A percentile compares a stretch with the other conserved stretches of the same genome.
phyloP scores from a whole-genome alignment of 1,284 basidiomycete species.

The Rhodotorula sp. region DNA sequence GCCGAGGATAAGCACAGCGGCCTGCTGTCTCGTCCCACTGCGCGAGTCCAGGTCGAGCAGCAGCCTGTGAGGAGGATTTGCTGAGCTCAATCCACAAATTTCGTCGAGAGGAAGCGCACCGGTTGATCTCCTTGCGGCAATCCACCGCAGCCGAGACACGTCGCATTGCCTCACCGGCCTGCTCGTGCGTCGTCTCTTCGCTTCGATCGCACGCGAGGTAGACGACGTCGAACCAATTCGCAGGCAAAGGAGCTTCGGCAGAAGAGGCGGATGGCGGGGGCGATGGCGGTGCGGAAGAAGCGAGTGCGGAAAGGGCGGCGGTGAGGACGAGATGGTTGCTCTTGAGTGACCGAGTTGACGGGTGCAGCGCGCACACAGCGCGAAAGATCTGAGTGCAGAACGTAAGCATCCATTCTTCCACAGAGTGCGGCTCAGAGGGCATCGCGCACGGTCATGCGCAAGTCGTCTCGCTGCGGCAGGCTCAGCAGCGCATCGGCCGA shows the following conservation, averaged over 20 bases:
- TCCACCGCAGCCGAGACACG: conserved; percentile 67
- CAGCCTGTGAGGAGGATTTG: neutral
- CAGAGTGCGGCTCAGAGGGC: neutral
- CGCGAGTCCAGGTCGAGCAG: conserved; percentile 24
- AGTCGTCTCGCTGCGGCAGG: neutral
- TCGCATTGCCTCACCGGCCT: conserved; percentile 66
- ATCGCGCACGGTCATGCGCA: neutral
- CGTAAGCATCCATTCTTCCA: no score
- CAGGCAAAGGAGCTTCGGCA: conserved; percentile 44
- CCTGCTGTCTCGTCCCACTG: conserved; percentile 14
- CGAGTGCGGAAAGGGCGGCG: conserved; percentile 44
- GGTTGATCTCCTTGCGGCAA: conserved; percentile 63
- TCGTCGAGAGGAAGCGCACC: conserved; percentile 59
- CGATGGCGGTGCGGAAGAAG: conserved; percentile 19
- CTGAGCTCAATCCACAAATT: neutral
- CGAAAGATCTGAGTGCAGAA: conserved; percentile 16
- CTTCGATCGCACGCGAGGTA: conserved; percentile 72
- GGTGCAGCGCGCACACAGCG: conserved; percentile 4
- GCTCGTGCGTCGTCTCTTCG: conserved; percentile 68
- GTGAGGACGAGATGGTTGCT: conserved; percentile 15
- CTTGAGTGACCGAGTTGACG: neutral
- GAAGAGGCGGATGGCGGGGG: conserved; percentile 52
- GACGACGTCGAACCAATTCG: conserved; percentile 66
- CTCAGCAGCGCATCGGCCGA: conserved; percentile 57
- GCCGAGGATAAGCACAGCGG: conserved; percentile 18